Conservation (phyloP, 2,329 filamentous ascomycete genomes). For the Microcyclospora tardicrescens region DNA sequence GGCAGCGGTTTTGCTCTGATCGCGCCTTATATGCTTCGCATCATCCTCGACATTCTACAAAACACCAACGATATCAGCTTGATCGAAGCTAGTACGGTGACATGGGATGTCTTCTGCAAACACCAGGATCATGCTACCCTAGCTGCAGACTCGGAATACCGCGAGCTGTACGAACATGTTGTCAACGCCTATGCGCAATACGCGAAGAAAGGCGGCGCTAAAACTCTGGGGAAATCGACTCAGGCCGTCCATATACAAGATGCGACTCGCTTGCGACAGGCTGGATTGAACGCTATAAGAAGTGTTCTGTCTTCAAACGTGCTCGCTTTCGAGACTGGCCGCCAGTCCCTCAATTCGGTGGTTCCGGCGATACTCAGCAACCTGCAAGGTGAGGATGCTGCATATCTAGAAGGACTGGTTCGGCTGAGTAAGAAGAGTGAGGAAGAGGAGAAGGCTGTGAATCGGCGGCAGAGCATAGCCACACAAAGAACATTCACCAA, state of each 20-base stretch:
- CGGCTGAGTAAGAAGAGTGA: conserved; percentile 55
- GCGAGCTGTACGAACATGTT: conserved; percentile 69
- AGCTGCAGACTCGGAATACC: conserved; percentile 72
- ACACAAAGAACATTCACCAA: conserved; percentile 56
- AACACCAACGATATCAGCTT: conserved; percentile 79
- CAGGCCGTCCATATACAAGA: conserved; percentile 47
- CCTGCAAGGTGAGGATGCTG: conserved; percentile 57
- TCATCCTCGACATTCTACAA: conserved; percentile 63
- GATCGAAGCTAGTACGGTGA: conserved; percentile 77
- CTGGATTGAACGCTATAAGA: conserved; percentile 56
- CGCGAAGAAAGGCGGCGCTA: conserved; percentile 49
- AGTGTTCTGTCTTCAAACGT: conserved; percentile 70
- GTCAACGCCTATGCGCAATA: conserved; percentile 68
- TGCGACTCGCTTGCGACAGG: conserved; percentile 48
- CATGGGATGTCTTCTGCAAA: conserved; percentile 78
- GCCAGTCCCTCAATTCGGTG: conserved; percentile 59
- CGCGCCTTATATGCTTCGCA: conserved; percentile 65
- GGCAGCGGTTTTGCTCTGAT: conserved; percentile 80
- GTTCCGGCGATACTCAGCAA: conserved; percentile 81
- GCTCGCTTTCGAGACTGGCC: conserved; percentile 59
- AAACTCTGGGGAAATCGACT: conserved; percentile 20
- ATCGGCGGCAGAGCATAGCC: conserved; percentile 63
- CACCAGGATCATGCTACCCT: conserved; percentile 78
- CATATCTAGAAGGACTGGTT: conserved; percentile 55
- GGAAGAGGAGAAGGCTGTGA: conserved; percentile 47